Evolutionary conservation across 1,139 yeast genomes (phyloP).

Genomic region (Suhomyces ambrosiae): DNA sequence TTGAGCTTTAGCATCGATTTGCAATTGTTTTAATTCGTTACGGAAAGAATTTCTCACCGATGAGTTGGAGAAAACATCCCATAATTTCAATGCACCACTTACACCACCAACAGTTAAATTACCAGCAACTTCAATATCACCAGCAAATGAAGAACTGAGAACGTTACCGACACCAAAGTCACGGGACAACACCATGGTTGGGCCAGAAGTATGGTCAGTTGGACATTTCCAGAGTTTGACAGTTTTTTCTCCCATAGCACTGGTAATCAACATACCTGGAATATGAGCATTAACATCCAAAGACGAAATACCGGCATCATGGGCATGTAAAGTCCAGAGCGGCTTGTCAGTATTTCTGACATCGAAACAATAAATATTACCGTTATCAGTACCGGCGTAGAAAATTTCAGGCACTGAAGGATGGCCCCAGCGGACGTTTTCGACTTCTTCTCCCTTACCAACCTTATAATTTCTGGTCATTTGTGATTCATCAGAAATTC

Average conservation of each 20-base stretch:
- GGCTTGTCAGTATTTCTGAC: constrained; percentile 71
- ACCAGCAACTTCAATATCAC: constrained; percentile 86
- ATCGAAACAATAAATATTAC: constrained; percentile 88
- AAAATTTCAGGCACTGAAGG: constrained; percentile 59
- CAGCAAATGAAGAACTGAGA: constrained; percentile 78
- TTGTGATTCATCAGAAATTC: constrained; percentile 64
- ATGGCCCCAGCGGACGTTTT: constrained; percentile 71
- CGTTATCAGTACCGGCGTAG: constrained; percentile 90
- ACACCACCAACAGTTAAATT: constrained; percentile 88
- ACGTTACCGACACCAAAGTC: constrained; percentile 97
- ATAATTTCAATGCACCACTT: constrained; percentile 78
- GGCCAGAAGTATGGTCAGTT: constrained; percentile 49
- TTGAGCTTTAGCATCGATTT: constrained; percentile 56
- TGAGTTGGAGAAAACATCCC: constrained; percentile 87
- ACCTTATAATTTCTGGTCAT: constrained; percentile 68
- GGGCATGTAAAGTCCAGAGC: constrained; percentile 96
- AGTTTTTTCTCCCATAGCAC: constrained; percentile 88
- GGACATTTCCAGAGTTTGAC: constrained; percentile 88
- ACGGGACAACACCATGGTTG: constrained; percentile 87
- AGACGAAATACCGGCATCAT: constrained; percentile 89
- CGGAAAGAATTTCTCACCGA: constrained; percentile 74
- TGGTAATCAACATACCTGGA: constrained; percentile 78
- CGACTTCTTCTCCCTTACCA: constrained; percentile 75
- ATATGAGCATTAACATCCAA: constrained; percentile 68
- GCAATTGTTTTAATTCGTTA: constrained; percentile 55